phyloP scores from a whole-genome alignment of 2,329 filamentous ascomycete species.

The Podosphaera xanthii region DNA sequence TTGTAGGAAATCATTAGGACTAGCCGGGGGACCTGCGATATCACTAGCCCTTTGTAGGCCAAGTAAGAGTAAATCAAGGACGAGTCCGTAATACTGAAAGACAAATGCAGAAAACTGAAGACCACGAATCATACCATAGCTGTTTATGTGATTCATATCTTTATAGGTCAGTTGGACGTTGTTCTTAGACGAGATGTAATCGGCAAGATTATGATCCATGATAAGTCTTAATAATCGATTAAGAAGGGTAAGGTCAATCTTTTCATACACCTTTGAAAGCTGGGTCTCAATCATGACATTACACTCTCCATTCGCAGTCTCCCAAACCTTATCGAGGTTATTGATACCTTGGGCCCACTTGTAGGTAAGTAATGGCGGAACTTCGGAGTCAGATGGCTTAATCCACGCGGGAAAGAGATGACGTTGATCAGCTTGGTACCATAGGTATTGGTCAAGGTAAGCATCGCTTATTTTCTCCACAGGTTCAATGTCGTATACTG shows the following conservation, averaged over 20 bases:
- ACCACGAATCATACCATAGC: slow-evolving; percentile 93
- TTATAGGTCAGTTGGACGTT: slow-evolving; percentile 98
- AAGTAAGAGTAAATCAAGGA: slow-evolving; percentile 77
- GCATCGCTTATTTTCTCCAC: slow-evolving; percentile 99
- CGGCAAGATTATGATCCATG: slow-evolving; percentile 98
- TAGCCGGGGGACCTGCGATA: slow-evolving; percentile 81
- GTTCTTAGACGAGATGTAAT: slow-evolving; percentile 98
- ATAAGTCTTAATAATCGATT: slow-evolving; percentile 84
- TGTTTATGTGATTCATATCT: slow-evolving; percentile 99
- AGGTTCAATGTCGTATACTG: slow-evolving; percentile 94
- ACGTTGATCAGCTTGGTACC: slow-evolving; percentile 96
- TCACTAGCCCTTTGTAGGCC: slow-evolving; percentile 93
- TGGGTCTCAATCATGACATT: slow-evolving; percentile 98
- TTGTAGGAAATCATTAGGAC: slow-evolving; percentile 91
- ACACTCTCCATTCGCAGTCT: slow-evolving; percentile 79
- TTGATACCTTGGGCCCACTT: slow-evolving; percentile 99
- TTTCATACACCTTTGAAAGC: slow-evolving; percentile 97
- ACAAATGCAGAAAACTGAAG: slow-evolving; percentile 96
- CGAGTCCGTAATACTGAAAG: slow-evolving; percentile 94
- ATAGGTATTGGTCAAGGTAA: slow-evolving; percentile 93
- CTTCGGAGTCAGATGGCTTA: slow-evolving; percentile 94
- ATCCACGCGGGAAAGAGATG: slow-evolving; percentile 97
- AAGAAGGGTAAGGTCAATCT: slow-evolving; percentile 88
- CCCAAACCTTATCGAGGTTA: slow-evolving; percentile 89
- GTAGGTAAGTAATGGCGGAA: slow-evolving; percentile 81